Evolutionary conservation across 345 rosid species (phyloP), one percentile per base, ranked within the genome.

Genomic region (Laguncularia racemosa): DNA sequence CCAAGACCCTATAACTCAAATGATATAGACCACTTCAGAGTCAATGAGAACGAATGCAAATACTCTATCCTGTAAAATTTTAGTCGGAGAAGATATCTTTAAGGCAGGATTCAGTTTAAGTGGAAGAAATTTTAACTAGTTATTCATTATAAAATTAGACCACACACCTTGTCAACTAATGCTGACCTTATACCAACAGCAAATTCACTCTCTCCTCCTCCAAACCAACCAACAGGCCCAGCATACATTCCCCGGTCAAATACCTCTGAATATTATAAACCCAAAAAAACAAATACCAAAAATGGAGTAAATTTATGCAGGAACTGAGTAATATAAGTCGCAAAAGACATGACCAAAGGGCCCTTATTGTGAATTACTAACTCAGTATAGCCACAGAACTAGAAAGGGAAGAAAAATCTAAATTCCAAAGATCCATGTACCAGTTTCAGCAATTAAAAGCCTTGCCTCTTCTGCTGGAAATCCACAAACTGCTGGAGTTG

Each of bases 241-340:
- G 93, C 95, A 76, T 81, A 92, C 93, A 92, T 88, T 67, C 96
- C 98, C 70, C 98, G 78, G 68, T 88, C 96, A 74, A 88, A 92
- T 64, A 75, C 63, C 68, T 91, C 98, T 88, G 70, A 17, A 17
- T 15, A 55, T 59, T 50, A 68, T 21, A 15, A 18, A 44, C 59
- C 47, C 47, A 55, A 51, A 52, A 10, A 44, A 9, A 45, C n/a
- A n/a, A n/a, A n/a, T n/a, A n/a, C n/a, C n/a, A n/a, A 5, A 53
- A 46, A 52, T 49, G 40, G 18, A 44, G 38, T 23, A 47, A 10
- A 0, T 21, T 44, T 19, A 14, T 44, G 11, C 38, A 56, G 50
- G 14, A 12, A 17, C 50, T 16, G 48, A 56, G 11, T 33, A 33
- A 33, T 33, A 33, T 33, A 33, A 33, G 2, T 33, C 40, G 9